A percentile compares a stretch with the other conserved stretches of the same genome.
phyloP scores from a whole-genome alignment of 441 rosid genomes.

The Erodium trifolium region DNA sequence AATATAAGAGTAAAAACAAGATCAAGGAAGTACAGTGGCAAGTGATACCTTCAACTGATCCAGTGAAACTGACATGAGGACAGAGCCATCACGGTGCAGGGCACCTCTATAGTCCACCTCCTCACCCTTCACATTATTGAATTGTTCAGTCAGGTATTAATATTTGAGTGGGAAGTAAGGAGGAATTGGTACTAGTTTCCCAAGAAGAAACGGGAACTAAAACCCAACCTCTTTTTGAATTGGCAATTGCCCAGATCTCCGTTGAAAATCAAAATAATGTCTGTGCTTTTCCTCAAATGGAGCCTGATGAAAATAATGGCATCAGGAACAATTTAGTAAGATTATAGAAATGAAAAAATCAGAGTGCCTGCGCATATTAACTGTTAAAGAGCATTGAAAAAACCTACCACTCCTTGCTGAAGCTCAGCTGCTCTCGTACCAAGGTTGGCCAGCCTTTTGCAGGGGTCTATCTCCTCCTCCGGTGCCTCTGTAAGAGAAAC shows the following conservation, averaged over 20 bases:
- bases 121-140: constrained; percentile 45
- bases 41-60: constrained; percentile 66
- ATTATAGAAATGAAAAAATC: neutral
- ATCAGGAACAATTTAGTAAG: constrained; percentile 6
- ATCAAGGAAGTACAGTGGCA: too few species aligned
- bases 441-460: constrained; percentile 78
- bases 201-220: neutral
- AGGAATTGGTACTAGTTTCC: neutral
- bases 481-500: constrained; percentile 97
- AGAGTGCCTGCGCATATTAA: too few species aligned
- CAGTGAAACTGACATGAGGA: constrained; percentile 69
- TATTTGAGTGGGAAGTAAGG: neutral
- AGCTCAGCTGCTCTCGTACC: constrained; percentile 73
- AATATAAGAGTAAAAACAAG: too few species aligned
- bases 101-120: constrained; percentile 91
- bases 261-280: constrained; percentile 87
- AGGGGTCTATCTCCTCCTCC: constrained; percentile 95
- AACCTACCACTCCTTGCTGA: constrained; percentile 88
- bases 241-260: constrained; percentile 83
- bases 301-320: constrained; percentile 37
- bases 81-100: constrained; percentile 96
- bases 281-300: constrained; percentile 94
- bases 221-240: constrained; percentile 70
- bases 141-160: too few species aligned
- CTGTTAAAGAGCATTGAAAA: constrained; percentile 6